Percentiles rank a stretch among this genome's conserved stretches.
Evolutionary conservation across 2,329 filamentous ascomycete species (phyloP).

Genomic region (Triangularia setosa): DNA sequence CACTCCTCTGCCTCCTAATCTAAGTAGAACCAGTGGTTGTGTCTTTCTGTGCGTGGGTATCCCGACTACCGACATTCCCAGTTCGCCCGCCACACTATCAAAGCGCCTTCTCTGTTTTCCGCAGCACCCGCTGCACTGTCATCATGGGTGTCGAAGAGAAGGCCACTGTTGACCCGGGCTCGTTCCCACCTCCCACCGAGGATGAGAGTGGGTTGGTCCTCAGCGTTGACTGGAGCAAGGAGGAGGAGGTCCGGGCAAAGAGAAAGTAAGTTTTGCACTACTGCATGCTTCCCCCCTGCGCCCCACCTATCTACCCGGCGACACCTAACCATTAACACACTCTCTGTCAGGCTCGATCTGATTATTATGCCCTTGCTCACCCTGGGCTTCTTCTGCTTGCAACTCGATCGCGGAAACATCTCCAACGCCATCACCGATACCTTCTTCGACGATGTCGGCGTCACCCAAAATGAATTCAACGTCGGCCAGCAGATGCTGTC

Average conservation of each 20-base stretch:
- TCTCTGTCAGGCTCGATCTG: constrained; percentile 29
- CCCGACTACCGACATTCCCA: neutral
- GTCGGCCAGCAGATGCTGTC: constrained; percentile 43
- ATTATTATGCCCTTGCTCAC: constrained; percentile 42
- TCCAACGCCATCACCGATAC: constrained; percentile 27
- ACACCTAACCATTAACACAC: neutral
- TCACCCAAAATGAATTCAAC: constrained; percentile 44
- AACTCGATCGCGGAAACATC: constrained; percentile 39
- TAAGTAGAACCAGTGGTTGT: neutral
- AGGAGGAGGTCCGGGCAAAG: constrained; percentile 38
- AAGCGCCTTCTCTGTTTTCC: neutral
- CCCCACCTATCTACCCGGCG: neutral
- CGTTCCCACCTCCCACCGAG: constrained; percentile 12
- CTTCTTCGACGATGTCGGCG: constrained; percentile 28
- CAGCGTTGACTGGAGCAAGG: constrained; percentile 32
- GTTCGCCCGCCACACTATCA: neutral
- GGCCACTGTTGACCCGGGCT: constrained; percentile 1
- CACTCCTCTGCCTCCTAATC: neutral
- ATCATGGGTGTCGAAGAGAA: constrained; percentile 5
- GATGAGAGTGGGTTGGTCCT: constrained; percentile 32
- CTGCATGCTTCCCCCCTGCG: constrained; percentile 21
- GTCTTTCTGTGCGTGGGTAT: neutral
- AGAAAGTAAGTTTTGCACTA: constrained; percentile 31
- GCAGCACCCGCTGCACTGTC: neutral
- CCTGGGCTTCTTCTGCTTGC: constrained; percentile 41